These are phyloP conservation scores for Haplosporangium sp. DNA, from an alignment of 371 early-diverging fungal genomes.

Conservation along the genomic window DNA sequence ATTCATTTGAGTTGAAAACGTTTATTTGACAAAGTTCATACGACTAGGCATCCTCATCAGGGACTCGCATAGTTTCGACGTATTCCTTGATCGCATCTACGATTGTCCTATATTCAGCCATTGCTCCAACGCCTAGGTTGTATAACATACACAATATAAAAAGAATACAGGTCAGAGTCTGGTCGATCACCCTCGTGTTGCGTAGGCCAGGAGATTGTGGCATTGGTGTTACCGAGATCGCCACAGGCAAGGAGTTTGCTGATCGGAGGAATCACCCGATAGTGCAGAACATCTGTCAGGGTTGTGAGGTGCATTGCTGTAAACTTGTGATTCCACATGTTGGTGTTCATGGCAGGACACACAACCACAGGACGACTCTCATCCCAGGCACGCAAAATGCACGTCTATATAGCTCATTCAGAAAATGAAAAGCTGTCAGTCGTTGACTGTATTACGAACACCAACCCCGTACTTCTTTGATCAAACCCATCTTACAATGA, in stretches of 20 bases:
- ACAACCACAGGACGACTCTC: conserved; percentile 73
- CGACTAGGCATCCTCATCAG: neutral
- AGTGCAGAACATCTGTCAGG: conserved; percentile 64
- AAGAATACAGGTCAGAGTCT: neutral
- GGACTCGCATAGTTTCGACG: conserved; percentile 10
- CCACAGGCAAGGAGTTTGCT: conserved; percentile 93
- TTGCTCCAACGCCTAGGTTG: conserved; percentile 64
- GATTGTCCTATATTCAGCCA: conserved; percentile 63
- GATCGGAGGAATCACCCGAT: conserved; percentile 81
- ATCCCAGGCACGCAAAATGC: conserved; percentile 94
- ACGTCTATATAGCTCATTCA: conserved; percentile 71
- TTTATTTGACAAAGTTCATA: neutral
- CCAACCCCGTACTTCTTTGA: neutral
- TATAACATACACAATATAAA: neutral
- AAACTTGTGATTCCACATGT: conserved; percentile 96
- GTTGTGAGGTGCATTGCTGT: conserved; percentile 78
- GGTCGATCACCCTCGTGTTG: no score
- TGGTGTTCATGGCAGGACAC: conserved; percentile 98
- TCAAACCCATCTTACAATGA: conserved; percentile 69
- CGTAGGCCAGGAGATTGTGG: neutral
- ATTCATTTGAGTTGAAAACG: neutral
- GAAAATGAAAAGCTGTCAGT: neutral
- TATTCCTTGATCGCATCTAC: conserved; percentile 55
- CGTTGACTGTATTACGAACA: no score
- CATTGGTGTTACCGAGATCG: conserved; percentile 74